phyloP scores from a whole-genome alignment of 2,329 filamentous ascomycete species.

The Aspergillus clavatus region DNA sequence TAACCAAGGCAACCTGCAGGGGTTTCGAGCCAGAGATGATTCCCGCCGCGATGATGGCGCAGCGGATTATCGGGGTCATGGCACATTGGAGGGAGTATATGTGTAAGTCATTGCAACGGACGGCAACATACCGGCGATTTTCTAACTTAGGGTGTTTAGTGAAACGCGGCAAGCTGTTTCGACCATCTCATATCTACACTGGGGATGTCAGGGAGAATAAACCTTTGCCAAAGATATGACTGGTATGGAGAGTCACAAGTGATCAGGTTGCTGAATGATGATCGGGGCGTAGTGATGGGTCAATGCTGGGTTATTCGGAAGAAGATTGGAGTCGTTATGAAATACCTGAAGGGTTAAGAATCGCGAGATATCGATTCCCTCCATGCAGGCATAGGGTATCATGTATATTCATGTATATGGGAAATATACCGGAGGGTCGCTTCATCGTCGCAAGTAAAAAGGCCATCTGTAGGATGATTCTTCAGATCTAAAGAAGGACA shows the following conservation, averaged over 20 bases:
- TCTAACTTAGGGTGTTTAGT: constrained; percentile 15
- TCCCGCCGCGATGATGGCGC: constrained; percentile 26
- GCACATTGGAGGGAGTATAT: constrained; percentile 34
- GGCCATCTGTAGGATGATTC: too few species aligned
- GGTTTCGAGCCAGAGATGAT: constrained; percentile 28
- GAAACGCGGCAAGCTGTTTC: constrained; percentile 25
- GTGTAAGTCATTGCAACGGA: constrained; percentile 15
- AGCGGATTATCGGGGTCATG: constrained; percentile 31
- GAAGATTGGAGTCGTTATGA: too few species aligned
- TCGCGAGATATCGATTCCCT: too few species aligned
- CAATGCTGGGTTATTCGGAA: too few species aligned
- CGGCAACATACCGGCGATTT: constrained; percentile 11
- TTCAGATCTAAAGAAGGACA: background rate
- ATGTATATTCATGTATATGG: too few species aligned
- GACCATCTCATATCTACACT: constrained; percentile 27
- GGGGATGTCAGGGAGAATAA: constrained; percentile 11
- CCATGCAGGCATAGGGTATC: too few species aligned
- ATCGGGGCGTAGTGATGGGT: too few species aligned
- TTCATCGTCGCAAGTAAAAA: too few species aligned
- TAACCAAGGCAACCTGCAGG: constrained; percentile 8
- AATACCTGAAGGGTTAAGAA: too few species aligned
- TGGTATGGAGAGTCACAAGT: too few species aligned
- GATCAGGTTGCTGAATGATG: too few species aligned
- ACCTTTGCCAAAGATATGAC: constrained; percentile 13
- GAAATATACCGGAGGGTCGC: too few species aligned